A percentile compares a stretch with the other conserved stretches of the same genome.
phyloP scores from a whole-genome alignment of 169 alveolate genomes.

The Eimeria mitis region DNA sequence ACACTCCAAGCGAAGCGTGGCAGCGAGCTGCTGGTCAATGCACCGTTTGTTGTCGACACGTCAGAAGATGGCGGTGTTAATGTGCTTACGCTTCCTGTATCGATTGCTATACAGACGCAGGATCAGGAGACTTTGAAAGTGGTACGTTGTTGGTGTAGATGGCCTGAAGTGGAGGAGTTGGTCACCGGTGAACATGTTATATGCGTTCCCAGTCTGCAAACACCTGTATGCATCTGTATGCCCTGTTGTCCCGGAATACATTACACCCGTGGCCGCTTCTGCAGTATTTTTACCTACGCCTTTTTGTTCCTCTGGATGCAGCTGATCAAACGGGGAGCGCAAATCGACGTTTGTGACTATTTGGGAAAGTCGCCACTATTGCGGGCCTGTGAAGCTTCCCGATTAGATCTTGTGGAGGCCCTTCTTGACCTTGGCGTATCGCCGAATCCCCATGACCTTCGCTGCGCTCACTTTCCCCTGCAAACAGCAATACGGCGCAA shows the following conservation, averaged over 20 bases:
- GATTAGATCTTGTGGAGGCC: slow-evolving; percentile 88
- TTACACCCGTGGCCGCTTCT: background rate
- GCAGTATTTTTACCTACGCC: background rate
- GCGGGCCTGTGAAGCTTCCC: slow-evolving; percentile 90
- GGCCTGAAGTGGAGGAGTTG: background rate
- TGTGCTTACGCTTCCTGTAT: slow-evolving; percentile 92
- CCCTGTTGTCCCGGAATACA: background rate
- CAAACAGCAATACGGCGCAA: slow-evolving; percentile 78
- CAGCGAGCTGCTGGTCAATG: slow-evolving; percentile 91
- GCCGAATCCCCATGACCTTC: slow-evolving; percentile 84
- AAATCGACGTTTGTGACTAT: slow-evolving; percentile 91
- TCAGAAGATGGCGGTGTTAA: slow-evolving; percentile 89
- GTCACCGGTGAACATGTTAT: background rate
- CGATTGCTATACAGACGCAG: slow-evolving; percentile 89
- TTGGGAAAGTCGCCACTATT: slow-evolving; percentile 92
- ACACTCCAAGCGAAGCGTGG: slow-evolving; percentile 88
- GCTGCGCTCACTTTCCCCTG: slow-evolving; percentile 83
- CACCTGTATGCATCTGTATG: background rate
- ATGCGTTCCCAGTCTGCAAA: background rate
- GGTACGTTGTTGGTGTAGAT: slow-evolving; percentile 43
- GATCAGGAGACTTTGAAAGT: slow-evolving; percentile 89
- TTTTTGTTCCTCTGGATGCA: background rate
- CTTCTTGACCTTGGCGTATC: slow-evolving; percentile 86
- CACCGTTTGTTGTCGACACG: slow-evolving; percentile 90
- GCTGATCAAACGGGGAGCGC: slow-evolving; percentile 91